phyloP scores from a whole-genome alignment of 2,329 filamentous ascomycete genomes.

The Hyphodiscus sp. region DNA sequence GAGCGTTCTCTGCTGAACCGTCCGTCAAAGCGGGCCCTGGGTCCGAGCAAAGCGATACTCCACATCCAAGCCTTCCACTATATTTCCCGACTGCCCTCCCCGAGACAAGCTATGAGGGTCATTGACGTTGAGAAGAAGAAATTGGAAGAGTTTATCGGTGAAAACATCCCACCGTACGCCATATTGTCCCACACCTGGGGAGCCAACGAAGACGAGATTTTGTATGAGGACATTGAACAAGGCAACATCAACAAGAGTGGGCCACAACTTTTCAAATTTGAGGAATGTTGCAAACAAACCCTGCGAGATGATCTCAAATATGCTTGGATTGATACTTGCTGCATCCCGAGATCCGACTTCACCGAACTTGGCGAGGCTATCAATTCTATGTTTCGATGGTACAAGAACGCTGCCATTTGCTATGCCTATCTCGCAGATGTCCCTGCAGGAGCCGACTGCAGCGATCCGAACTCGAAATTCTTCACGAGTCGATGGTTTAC shows the following conservation, averaged over 20 bases:
- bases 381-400: conserved; percentile 8
- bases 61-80: no score
- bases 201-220: conserved; percentile 20
- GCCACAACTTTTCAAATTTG: conserved; percentile 2
- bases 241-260: neutral
- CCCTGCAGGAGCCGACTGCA: neutral
- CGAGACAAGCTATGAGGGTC: conserved; percentile 8
- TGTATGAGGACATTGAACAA: neutral
- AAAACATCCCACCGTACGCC: conserved; percentile 26
- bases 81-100: no score
- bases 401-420: conserved; percentile 5
- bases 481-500: conserved; percentile 6
- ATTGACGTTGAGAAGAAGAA: conserved; percentile 2
- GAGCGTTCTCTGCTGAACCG: no score
- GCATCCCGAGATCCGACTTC: conserved; percentile 12
- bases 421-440: conserved; percentile 13
- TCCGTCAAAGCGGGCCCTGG: no score
- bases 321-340: conserved; percentile 10
- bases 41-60: no score
- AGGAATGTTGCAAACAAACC: conserved; percentile 5
- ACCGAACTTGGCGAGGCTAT: no score
- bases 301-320: conserved; percentile 5
- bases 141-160: conserved; percentile 6
- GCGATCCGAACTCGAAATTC: conserved; percentile 1
- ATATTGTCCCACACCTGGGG: conserved; percentile 37